Evolutionary conservation across 768 basidiomycete genomes (phyloP).

Genomic region (Lactarius tabidus): DNA sequence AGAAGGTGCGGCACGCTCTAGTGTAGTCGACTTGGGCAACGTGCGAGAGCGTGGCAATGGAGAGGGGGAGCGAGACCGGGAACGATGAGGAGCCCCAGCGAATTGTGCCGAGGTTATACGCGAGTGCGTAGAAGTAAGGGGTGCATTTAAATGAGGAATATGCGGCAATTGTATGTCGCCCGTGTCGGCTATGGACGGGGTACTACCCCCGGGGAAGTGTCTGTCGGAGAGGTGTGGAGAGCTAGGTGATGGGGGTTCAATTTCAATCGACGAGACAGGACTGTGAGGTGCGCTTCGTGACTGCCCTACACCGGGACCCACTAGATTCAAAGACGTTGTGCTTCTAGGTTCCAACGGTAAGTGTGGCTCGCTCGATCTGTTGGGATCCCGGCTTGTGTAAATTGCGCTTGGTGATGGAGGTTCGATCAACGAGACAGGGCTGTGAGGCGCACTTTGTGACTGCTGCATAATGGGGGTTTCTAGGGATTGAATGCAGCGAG

Average conservation of each 20-base stretch:
- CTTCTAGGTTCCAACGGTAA: not conserved
- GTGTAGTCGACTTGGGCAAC: not conserved
- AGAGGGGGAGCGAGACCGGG: not conserved
- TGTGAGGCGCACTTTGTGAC: too few species aligned
- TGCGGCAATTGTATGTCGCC: not conserved
- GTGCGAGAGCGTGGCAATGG: not conserved
- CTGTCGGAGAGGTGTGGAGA: not conserved
- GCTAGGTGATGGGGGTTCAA: not conserved
- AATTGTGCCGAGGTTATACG: slow-evolving; percentile 5
- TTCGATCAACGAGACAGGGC: too few species aligned
- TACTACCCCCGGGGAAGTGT: not conserved
- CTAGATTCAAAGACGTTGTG: too few species aligned
- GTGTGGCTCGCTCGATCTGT: not conserved
- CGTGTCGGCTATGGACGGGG: not conserved
- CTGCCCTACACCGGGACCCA: not conserved
- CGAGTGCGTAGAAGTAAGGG: not conserved
- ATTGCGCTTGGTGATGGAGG: too few species aligned
- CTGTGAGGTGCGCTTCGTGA: not conserved
- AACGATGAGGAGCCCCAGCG: not conserved
- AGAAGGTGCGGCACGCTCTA: too few species aligned
- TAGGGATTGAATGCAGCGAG: too few species aligned
- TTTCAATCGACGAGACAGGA: not conserved
- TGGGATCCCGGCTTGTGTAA: not conserved
- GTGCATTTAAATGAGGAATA: not conserved
- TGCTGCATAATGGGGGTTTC: too few species aligned